Conservation (phyloP, 768 basidiomycete genomes). For the Xerocomellus amylosporus region DNA sequence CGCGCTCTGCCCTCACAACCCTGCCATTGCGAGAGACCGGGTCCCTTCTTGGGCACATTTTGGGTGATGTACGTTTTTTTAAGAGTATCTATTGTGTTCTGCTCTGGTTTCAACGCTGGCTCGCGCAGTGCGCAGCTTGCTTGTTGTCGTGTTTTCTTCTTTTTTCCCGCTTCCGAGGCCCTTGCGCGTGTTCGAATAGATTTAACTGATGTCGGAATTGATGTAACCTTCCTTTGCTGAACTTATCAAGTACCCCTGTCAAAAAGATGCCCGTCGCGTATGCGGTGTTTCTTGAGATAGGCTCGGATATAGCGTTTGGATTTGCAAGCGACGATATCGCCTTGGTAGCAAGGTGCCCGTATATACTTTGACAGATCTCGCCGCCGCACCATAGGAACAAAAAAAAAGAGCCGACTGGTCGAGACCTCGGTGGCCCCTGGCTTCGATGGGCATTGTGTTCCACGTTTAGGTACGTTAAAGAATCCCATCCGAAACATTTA, state of each 20-base stretch:
- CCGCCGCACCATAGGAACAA: background rate
- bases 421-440: no score
- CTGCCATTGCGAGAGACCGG: slow-evolving; percentile 40
- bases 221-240: background rate
- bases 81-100: background rate
- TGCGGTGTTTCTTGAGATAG: background rate
- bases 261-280: background rate
- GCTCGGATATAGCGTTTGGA: no score
- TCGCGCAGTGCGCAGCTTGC: background rate
- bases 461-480: no score
- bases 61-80: background rate
- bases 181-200: background rate
- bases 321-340: background rate
- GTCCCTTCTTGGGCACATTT: slow-evolving; percentile 58
- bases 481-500: no score
- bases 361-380: background rate
- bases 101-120: background rate
- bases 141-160: background rate
- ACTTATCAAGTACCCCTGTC: background rate
- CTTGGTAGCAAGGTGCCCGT: background rate
- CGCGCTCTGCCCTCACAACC: slow-evolving; percentile 47
- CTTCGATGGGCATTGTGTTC: no score
- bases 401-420: no score
- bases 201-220: background rate
- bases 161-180: background rate